Evolutionary conservation across 441 rosid species (phyloP).

Genomic region (Populus trichocarpa): DNA sequence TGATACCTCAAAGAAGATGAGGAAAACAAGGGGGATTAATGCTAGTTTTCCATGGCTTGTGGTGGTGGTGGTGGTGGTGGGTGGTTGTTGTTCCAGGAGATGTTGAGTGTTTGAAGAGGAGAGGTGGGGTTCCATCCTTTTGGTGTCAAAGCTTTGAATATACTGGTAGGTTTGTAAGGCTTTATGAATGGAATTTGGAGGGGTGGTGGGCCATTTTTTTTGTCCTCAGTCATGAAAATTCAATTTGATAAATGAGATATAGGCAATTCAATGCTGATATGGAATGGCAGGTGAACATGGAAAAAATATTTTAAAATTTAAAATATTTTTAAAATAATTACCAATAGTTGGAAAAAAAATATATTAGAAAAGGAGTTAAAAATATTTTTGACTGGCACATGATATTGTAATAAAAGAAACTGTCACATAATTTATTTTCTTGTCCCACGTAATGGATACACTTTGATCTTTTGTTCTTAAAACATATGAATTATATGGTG

Average conservation of each 20-base stretch:
- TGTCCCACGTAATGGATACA: too few species aligned
- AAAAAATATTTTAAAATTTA: too few species aligned
- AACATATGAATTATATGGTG: too few species aligned
- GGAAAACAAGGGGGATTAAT: slow-evolving; percentile 68
- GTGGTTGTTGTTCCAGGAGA: not conserved
- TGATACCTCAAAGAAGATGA: slow-evolving; percentile 83
- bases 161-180: not conserved
- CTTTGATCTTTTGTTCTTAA: too few species aligned
- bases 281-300: too few species aligned
- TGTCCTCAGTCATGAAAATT: not conserved
- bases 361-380: too few species aligned
- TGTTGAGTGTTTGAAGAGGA: not conserved
- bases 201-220: not conserved
- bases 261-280: not conserved
- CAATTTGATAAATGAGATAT: not conserved
- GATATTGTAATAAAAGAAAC: too few species aligned
- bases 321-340: too few species aligned
- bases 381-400: too few species aligned
- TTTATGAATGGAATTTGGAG: not conserved
- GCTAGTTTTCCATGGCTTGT: slow-evolving; percentile 39
- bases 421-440: too few species aligned
- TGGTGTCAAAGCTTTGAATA: not conserved
- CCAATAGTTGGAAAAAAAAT: too few species aligned
- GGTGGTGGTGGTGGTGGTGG: not conserved
- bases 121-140: not conserved